Conservation (phyloP, 2,329 filamentous ascomycete species). For the Domatiomyces globalis region DNA sequence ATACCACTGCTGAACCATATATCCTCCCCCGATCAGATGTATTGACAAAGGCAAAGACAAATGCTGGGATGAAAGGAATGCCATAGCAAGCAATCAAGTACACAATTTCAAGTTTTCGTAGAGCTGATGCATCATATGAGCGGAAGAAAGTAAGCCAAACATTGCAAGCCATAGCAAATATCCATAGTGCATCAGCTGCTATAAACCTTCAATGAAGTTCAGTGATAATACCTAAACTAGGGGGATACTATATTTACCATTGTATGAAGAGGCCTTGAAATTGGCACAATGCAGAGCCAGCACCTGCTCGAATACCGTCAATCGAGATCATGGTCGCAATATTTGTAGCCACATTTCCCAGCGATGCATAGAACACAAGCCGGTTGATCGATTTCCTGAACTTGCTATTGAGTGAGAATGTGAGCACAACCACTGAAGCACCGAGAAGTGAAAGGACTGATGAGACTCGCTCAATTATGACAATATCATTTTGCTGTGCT, state of each 20-base stretch:
- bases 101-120: conserved; percentile 55
- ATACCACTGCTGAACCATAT: conserved; percentile 56
- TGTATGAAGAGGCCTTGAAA: conserved; percentile 70
- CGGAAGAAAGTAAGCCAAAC: conserved; percentile 70
- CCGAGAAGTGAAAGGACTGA: conserved; percentile 59
- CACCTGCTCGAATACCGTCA: conserved; percentile 38
- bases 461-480: conserved; percentile 49
- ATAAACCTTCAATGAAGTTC: conserved; percentile 46
- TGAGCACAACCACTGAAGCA: conserved; percentile 56
- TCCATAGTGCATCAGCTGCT: conserved; percentile 63
- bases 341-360: conserved; percentile 67
- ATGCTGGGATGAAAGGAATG: conserved; percentile 52
- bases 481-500: background rate
- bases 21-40: conserved; percentile 41
- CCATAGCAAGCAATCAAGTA: conserved; percentile 62
- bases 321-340: conserved; percentile 61
- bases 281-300: conserved; percentile 50
- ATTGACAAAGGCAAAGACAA: conserved; percentile 53
- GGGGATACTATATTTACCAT: conserved; percentile 43
- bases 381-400: conserved; percentile 83
- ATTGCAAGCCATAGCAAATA: conserved; percentile 68
- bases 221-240: background rate
- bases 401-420: conserved; percentile 51
- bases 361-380: conserved; percentile 68
- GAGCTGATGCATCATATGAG: conserved; percentile 50